A percentile compares a stretch with the other conserved stretches of the same genome.
phyloP scores from a whole-genome alignment of 495 filamentous ascomycete genomes.

The Neurospora sp. region DNA sequence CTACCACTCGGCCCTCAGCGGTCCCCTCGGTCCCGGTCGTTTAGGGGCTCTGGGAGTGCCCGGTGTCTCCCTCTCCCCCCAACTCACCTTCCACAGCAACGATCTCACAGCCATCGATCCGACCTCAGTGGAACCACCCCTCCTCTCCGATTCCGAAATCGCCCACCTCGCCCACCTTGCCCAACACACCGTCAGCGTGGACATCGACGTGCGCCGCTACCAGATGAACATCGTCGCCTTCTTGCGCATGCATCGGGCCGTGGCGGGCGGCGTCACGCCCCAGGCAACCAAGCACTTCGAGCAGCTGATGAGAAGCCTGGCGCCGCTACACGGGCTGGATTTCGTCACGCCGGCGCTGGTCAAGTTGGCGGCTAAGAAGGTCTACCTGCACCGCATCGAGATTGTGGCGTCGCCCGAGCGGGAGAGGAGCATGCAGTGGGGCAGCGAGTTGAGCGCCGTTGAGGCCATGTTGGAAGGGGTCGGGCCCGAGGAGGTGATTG shows the following conservation, averaged over 20 bases:
- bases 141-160: conserved; percentile 28
- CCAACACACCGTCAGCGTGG: conserved; percentile 9
- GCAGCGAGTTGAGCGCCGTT: conserved; percentile 66
- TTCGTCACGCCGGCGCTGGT: conserved; percentile 82
- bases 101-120: neutral
- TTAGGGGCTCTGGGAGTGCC: neutral
- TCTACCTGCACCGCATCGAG: conserved; percentile 76
- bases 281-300: conserved; percentile 68
- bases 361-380: conserved; percentile 72
- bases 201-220: conserved; percentile 64
- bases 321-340: conserved; percentile 68
- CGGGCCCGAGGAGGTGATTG: conserved; percentile 66
- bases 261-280: conserved; percentile 66
- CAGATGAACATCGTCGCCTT: conserved; percentile 78
- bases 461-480: conserved; percentile 54
- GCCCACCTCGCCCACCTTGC: conserved; percentile 25
- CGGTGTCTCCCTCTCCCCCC: neutral
- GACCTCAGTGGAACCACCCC: neutral
- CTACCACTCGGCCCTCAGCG: neutral
- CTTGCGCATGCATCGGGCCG: conserved; percentile 74
- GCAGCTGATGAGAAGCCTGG: conserved; percentile 57
- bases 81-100: neutral
- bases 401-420: conserved; percentile 51
- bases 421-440: conserved; percentile 89
- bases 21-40: neutral